Evolutionary conservation across 768 basidiomycete species (phyloP), one percentile per base, ranked within the genome.

Genomic region (Boletus bicolor): DNA sequence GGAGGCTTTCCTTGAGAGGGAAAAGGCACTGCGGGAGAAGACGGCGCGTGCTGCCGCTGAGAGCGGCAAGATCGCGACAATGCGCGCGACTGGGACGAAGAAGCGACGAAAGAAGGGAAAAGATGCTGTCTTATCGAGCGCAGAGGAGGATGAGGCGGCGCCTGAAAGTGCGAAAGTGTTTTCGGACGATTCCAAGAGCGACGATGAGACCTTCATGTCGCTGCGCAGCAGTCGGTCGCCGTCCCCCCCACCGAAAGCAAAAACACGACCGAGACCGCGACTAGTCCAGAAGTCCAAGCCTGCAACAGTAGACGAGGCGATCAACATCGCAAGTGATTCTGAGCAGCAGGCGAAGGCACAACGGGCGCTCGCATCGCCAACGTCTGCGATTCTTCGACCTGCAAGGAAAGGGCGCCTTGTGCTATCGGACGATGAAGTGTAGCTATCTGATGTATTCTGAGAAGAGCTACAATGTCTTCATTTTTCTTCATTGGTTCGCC

Each of bases 1-100:
- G 70, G 86, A 89, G 48, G 82, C 78, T 6, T 97, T 97, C 79
- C 82, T 93, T 54, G 86, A 79, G 71, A 82, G 79, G 64, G 94
- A 96, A 72, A 81, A 80, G 64, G 75, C 58, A 49, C 69, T 83
- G 64, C 79, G 89, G 45, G 81, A 82, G 66, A 79, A 76, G 68
- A 79, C 73, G 36, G 71, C 78, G 4, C 75, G 74, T 26, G 75
- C 73, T 35, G 79, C 79, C 37, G 80, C 75, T 12, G 71, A 77
- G 50, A 69, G 63, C 49, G 79, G 76, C 5, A 76, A 61, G 58
- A 73, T 75, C 5, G 60, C 60, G 34, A 68, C 78, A 53, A 81
- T 83, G 73, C 74, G 70, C 5, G 75, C 77, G 12, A 70, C 67
- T 26, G 82, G 80, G 39, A 82, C 78, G 38, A 82, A 81, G 74